These are phyloP conservation scores for Nakaseomyces glabratus DNA, from an alignment of 1,139 yeast genomes.

Conservation along the genomic window DNA sequence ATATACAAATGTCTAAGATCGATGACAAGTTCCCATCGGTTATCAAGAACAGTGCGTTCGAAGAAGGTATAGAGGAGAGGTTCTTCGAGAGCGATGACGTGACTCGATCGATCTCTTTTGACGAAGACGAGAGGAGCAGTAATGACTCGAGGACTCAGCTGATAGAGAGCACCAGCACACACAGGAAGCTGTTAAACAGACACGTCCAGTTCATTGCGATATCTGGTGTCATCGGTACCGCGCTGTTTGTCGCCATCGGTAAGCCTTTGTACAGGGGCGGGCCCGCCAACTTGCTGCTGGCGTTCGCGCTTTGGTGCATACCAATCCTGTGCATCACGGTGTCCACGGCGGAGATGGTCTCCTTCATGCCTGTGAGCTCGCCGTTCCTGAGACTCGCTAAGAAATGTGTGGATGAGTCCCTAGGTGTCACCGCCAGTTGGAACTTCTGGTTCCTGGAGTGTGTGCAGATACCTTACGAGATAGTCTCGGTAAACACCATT, in stretches of 20 bases:
- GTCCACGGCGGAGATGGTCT: constrained; percentile 76
- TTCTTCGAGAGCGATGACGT: constrained; percentile 5
- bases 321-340: constrained; percentile 62
- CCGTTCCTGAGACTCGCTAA: constrained; percentile 51
- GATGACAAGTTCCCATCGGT: constrained; percentile 3
- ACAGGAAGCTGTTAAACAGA: constrained; percentile 44
- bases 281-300: constrained; percentile 65
- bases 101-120: constrained; percentile 4
- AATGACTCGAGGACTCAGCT: constrained; percentile 15
- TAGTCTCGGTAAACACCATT: constrained; percentile 69
- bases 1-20: too few relatives aligned
- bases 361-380: constrained; percentile 64
- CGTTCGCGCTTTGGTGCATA: constrained; percentile 50
- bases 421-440: constrained; percentile 72
- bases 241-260: constrained; percentile 67
- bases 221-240: constrained; percentile 84
- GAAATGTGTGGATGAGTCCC: constrained; percentile 54
- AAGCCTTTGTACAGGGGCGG: constrained; percentile 63
- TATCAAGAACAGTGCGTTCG: constrained; percentile 3
- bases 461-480: constrained; percentile 71
- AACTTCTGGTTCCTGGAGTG: constrained; percentile 73
- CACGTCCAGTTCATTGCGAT: constrained; percentile 72
- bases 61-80: constrained; percentile 5
- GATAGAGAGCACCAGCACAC: constrained; percentile 17
- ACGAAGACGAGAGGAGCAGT: constrained; percentile 8